Conservation (phyloP, 2,329 filamentous ascomycete genomes). For the Ophiostoma populinum region DNA sequence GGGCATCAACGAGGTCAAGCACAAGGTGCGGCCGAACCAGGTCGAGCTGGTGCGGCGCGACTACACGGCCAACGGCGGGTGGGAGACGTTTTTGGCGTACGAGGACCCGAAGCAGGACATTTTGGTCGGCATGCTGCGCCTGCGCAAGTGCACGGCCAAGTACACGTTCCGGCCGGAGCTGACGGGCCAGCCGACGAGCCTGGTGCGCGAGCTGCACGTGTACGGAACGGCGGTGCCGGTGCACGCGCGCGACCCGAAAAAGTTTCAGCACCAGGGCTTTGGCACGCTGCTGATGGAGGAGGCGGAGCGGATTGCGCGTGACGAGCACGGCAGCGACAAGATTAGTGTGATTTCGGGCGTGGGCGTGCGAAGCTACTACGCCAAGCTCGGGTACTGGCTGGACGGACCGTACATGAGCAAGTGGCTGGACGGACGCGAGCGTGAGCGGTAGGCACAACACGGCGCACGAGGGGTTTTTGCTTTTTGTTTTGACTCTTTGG, state of each 20-base stretch:
- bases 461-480: background rate
- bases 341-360: conserved; percentile 97
- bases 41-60: conserved; percentile 89
- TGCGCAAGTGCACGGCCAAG: conserved; percentile 79
- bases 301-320: conserved; percentile 81
- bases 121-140: conserved; percentile 70
- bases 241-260: conserved; percentile 82
- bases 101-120: conserved; percentile 99
- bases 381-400: conserved; percentile 78
- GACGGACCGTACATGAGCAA: conserved; percentile 78
- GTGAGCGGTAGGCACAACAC: too few relatives aligned
- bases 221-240: conserved; percentile 97
- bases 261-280: conserved; percentile 97
- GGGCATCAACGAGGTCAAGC: conserved; percentile 96
- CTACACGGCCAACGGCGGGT: conserved; percentile 88
- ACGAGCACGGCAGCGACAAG: conserved; percentile 87
- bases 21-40: conserved; percentile 93
- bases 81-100: conserved; percentile 97
- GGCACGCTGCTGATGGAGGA: conserved; percentile 96
- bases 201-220: conserved; percentile 89
- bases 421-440: conserved; percentile 33
- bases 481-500: background rate
- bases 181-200: conserved; percentile 67
- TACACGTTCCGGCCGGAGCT: conserved; percentile 89
- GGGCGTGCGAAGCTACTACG: conserved; percentile 88